A percentile compares a stretch with the other conserved stretches of the same genome.
These are phyloP conservation scores for Boletus subparvulus DNA, from an alignment of 768 basidiomycete species.

Conservation along the genomic window DNA sequence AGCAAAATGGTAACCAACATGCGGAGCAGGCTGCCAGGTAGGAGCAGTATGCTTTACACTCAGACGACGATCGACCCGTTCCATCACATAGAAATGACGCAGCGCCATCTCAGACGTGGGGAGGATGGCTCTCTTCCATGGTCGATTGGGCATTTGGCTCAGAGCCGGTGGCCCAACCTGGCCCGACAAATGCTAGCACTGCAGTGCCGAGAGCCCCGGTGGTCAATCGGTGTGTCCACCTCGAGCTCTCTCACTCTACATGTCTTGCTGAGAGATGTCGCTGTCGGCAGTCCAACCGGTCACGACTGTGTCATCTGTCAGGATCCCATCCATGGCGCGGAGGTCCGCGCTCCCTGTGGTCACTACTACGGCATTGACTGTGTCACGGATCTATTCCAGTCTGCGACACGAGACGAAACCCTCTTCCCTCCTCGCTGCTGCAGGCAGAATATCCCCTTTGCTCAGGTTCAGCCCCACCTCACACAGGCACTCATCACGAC, in stretches of 20 bases:
- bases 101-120: slow-evolving; percentile 9
- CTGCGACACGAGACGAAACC: slow-evolving; percentile 37
- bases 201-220: neutral
- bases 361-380: slow-evolving; percentile 39
- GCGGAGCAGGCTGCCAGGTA: slow-evolving; percentile 8
- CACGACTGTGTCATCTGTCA: slow-evolving; percentile 37
- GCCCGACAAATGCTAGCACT: neutral
- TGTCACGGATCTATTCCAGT: slow-evolving; percentile 34
- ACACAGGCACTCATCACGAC: slow-evolving; percentile 13
- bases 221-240: slow-evolving; percentile 14
- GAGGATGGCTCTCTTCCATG: slow-evolving; percentile 22
- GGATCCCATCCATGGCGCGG: slow-evolving; percentile 30
- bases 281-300: slow-evolving; percentile 17
- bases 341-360: slow-evolving; percentile 34
- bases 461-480: slow-evolving; percentile 27
- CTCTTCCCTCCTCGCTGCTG: slow-evolving; percentile 45
- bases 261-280: neutral
- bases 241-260: neutral
- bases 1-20: neutral
- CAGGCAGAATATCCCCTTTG: slow-evolving; percentile 29
- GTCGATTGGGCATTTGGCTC: neutral
- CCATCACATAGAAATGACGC: neutral
- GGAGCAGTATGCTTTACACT: neutral
- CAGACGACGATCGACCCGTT: neutral
- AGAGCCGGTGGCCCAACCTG: neutral